Base-by-base conservation (phyloP, 306 rosid genomes). In the Pterocarpus santalinus region DNA sequence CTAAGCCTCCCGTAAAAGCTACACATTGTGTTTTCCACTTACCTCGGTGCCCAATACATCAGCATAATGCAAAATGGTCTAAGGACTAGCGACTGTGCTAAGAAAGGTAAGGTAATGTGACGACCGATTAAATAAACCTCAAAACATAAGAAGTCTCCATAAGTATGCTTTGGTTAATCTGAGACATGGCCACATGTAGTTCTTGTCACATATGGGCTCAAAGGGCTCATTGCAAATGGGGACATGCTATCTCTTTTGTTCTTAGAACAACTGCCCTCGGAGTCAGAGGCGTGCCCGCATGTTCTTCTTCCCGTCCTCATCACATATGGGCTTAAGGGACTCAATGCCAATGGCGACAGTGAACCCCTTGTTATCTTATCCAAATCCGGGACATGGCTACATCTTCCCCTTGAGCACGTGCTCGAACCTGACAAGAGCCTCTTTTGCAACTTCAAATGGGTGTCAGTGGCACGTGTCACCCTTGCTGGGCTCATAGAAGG, bases 161-260 rank as follows among this genome's bases (percentile, higher is more conserved):
- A 16, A 5, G 17, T 14, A 5, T 14, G 4, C 2, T 38, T 51
- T 16, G 14, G 47, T 80, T 73, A 87, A 74, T 87, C 90, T 0
- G 90, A 87, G 65, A 81, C 39, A 65, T 87, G 86, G 38, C 88
- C 88, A 64, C 76, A 53, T 11, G 84, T 55, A 52, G 4, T 43
- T 15, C 58, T 41, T 34, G 15, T n/a, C 1, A 4, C 73, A 47
- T 83, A 77, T 1, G 90, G 62, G 78, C 75, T 79, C 73, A 82
- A 43, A 68, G 84, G 80, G 49, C 69, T 79, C 68, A 57, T 4
- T 70, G 73, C 12, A 0, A 83, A 55, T 8, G 87, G 82, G 15
- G 90, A 83, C 56, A 86, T 5, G 75, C 90, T 76, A 7, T n/a
- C 81, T 66, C 87, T 77, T 52, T 72, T 77, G 12, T 4, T 28